Evolutionary conservation across 345 rosid genomes (phyloP), one percentile per base, ranked within the genome.

Genomic region (Gossypium arboreum): DNA sequence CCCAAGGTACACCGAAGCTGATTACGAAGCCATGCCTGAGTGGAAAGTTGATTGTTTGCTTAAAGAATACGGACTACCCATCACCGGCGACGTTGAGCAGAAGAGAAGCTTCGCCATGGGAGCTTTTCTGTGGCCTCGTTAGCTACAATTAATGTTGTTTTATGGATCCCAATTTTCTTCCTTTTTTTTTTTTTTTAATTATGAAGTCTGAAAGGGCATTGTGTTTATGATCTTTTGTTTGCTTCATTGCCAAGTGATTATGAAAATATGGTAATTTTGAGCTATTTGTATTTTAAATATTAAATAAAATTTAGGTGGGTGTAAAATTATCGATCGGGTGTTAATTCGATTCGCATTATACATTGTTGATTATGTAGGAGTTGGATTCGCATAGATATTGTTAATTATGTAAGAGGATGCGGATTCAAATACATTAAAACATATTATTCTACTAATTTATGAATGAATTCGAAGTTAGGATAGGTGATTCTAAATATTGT

Each of bases 21-120:
- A 88, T 29, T 87, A 90, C 20, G 90, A 90, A 74, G 71, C 78
- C 56, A 85, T 87, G 92, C 83, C 84, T 0, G 90, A 90, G 74
- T 84, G 91, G 90, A 81, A 85, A 69, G 22, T 90, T 62, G 91
- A 88, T 73, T 81, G 83, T 43, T 72, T 90, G 51, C 68, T 88
- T 8, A 81, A 74, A 47, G 86, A 87, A 18, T 90, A 90, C 24
- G 91, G 91, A 3, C 71, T 90, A 27, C 86, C 82, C 12, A n/a
- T 82, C 60, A 43, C 73, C 13, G 88, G 92, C 34, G 86, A 79
- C 58, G 79, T 79, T 57, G 55, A 80, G 3, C 77, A 87, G 74
- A 88, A 90, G 83, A 79, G 86, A 34, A 82, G 79, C 34, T 88
- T 85, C 27, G 91, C 83, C 56, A 86, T 86, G 84, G 95, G 90